Conservation (phyloP, 306 rosid species). For the Glycine tomentella region DNA sequence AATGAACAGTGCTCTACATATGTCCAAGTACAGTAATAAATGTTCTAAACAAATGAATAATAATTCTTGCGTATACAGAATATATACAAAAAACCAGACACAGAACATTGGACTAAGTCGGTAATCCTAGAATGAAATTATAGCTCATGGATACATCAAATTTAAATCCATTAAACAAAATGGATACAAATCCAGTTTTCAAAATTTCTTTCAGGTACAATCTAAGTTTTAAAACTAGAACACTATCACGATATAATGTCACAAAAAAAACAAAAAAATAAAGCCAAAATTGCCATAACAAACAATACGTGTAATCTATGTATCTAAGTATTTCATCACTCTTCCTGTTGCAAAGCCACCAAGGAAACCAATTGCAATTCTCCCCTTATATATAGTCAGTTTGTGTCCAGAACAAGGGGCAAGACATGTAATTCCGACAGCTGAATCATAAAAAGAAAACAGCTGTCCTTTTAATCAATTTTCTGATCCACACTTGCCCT, state of each 20-base stretch:
- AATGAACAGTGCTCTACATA: too few relatives aligned
- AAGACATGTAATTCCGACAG: slow-evolving; percentile 28
- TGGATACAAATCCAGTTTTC: not conserved
- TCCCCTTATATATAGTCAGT: slow-evolving; percentile 14
- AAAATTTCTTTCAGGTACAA: slow-evolving; percentile 31
- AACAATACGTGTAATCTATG: slow-evolving; percentile 34
- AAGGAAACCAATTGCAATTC: slow-evolving; percentile 42
- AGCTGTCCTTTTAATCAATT: slow-evolving; percentile 46
- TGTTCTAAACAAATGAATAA: not conserved
- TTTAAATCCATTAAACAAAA: slow-evolving; percentile 18
- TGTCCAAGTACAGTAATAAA: not conserved
- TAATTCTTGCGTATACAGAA: not conserved
- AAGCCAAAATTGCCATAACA: slow-evolving; percentile 47
- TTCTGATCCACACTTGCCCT: slow-evolving; percentile 42
- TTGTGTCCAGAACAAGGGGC: slow-evolving; percentile 29
- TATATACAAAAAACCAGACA: not conserved
- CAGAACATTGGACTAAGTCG: not conserved
- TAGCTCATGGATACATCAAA: not conserved
- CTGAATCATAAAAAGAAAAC: slow-evolving; percentile 25
- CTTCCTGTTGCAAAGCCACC: slow-evolving; percentile 44
- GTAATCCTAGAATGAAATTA: not conserved
- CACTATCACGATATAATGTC: not conserved
- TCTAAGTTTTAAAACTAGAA: slow-evolving; percentile 32
- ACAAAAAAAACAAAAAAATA: not conserved
- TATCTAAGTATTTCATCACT: slow-evolving; percentile 43